These are phyloP conservation scores for Lachnellula suecica DNA, from an alignment of 2,329 filamentous ascomycete species.

Conservation along the genomic window DNA sequence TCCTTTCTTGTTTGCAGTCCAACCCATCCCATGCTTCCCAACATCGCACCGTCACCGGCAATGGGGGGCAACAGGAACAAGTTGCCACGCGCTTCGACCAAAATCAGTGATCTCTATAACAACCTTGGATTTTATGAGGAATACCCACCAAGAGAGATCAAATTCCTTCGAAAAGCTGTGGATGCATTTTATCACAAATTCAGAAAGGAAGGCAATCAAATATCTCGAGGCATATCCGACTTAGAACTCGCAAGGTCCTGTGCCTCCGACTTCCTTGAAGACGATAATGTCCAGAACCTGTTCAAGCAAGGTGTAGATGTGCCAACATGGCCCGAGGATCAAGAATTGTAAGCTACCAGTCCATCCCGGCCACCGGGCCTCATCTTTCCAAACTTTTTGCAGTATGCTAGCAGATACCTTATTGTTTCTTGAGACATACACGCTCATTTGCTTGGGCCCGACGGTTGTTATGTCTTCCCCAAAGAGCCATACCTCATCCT, in stretches of 20 bases:
- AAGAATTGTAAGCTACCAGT: conserved; percentile 4
- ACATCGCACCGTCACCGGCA: neutral
- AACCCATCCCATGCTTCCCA: neutral
- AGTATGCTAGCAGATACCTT: no score
- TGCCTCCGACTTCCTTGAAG: conserved; percentile 1
- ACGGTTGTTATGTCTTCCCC: no score
- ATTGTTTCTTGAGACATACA: no score
- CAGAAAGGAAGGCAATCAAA: neutral
- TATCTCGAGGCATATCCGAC: neutral
- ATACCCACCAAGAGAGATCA: neutral
- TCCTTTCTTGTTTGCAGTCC: neutral
- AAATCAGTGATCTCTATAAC: neutral
- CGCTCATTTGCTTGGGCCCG: no score
- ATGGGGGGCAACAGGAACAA: neutral
- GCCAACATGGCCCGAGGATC: neutral
- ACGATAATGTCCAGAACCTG: neutral
- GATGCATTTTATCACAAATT: neutral
- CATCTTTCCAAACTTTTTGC: no score
- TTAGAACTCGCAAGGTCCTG: neutral
- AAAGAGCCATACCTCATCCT: neutral
- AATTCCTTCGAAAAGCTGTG: neutral
- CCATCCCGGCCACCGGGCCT: no score
- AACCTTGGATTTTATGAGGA: neutral
- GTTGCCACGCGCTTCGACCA: neutral
- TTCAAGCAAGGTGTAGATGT: neutral